Evolutionary conservation across 2,329 filamentous ascomycete genomes (phyloP).

Genomic region (Botrytis paeoniae): DNA sequence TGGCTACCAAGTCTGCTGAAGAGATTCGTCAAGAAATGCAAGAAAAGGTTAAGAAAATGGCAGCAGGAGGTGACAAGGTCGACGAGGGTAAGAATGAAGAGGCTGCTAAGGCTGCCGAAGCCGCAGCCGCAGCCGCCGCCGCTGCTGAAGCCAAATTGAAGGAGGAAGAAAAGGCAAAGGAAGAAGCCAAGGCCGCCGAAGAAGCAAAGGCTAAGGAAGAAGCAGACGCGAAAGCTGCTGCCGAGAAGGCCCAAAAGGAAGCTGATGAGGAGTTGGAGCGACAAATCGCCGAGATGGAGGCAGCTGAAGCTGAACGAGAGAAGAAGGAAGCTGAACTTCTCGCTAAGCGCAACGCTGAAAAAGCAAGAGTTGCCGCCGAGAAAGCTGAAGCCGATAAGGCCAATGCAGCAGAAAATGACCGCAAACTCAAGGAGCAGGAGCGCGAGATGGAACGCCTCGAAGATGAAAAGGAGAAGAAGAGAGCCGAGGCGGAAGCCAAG

Average conservation of each 20-base stretch:
- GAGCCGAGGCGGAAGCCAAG: slow-evolving; percentile 47
- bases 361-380: slow-evolving; percentile 42
- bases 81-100: slow-evolving; percentile 38
- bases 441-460: slow-evolving; percentile 70
- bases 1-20: slow-evolving; percentile 68
- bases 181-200: slow-evolving; percentile 34
- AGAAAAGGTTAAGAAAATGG: slow-evolving; percentile 44
- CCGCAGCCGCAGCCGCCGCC: slow-evolving; percentile 28
- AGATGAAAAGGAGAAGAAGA: slow-evolving; percentile 63
- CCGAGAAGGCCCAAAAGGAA: slow-evolving; percentile 40
- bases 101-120: slow-evolving; percentile 38
- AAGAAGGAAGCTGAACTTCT: slow-evolving; percentile 39
- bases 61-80: slow-evolving; percentile 38
- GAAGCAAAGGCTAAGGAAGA: slow-evolving; percentile 41
- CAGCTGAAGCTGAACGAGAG: slow-evolving; percentile 37
- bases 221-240: slow-evolving; percentile 36
- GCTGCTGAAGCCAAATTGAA: slow-evolving; percentile 37
- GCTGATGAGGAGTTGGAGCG: slow-evolving; percentile 58
- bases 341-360: slow-evolving; percentile 36
- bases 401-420: slow-evolving; percentile 56
- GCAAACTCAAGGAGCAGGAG: slow-evolving; percentile 69
- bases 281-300: slow-evolving; percentile 58
- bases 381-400: slow-evolving; percentile 47
- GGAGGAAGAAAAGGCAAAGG: slow-evolving; percentile 40
- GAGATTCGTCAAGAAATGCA: slow-evolving; percentile 82